Percentiles rank a stretch among this genome's conserved stretches.
Evolutionary conservation across 2,329 filamentous ascomycete species (phyloP).

Genomic region (Aspergillus novofumigatus): DNA sequence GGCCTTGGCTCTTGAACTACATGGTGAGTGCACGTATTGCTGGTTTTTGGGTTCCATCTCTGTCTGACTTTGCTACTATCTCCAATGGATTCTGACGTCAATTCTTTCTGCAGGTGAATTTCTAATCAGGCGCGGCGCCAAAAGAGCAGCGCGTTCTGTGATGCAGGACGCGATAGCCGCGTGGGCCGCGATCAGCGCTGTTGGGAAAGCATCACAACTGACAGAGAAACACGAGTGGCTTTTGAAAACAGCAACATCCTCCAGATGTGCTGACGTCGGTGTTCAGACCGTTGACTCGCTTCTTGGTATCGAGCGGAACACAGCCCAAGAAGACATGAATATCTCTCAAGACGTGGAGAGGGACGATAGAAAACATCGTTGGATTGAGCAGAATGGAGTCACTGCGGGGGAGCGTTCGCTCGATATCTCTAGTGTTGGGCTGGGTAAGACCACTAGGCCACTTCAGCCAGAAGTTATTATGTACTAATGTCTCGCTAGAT

Average conservation of each 20-base stretch:
- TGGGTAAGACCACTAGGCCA: conserved; percentile 24
- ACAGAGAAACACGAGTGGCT: conserved; percentile 58
- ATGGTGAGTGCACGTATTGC: conserved; percentile 35
- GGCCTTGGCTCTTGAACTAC: conserved; percentile 57
- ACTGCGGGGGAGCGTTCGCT: conserved; percentile 35
- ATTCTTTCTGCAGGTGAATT: conserved; percentile 42
- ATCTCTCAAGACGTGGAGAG: conserved; percentile 33
- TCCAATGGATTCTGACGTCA: background rate
- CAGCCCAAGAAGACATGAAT: conserved; percentile 27
- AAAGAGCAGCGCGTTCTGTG: conserved; percentile 55
- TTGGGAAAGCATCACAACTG: conserved; percentile 56
- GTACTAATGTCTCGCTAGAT: conserved; percentile 43
- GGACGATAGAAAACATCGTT: conserved; percentile 38
- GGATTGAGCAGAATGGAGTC: conserved; percentile 40
- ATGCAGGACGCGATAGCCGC: conserved; percentile 56
- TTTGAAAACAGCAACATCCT: conserved; percentile 51
- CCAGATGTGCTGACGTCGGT: conserved; percentile 50
- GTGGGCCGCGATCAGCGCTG: conserved; percentile 56
- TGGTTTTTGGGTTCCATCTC: background rate
- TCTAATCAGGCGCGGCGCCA: conserved; percentile 53
- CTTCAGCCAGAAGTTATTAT: background rate
- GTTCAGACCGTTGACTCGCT: conserved; percentile 56
- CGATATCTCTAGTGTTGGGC: conserved; percentile 40
- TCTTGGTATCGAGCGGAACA: conserved; percentile 34
- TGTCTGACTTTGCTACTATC: conserved; percentile 1